Evolutionary conservation across 352 stramenopile genomes (phyloP), one percentile per base, ranked within the genome.

Genomic region (Aphanomyces stellatus): DNA sequence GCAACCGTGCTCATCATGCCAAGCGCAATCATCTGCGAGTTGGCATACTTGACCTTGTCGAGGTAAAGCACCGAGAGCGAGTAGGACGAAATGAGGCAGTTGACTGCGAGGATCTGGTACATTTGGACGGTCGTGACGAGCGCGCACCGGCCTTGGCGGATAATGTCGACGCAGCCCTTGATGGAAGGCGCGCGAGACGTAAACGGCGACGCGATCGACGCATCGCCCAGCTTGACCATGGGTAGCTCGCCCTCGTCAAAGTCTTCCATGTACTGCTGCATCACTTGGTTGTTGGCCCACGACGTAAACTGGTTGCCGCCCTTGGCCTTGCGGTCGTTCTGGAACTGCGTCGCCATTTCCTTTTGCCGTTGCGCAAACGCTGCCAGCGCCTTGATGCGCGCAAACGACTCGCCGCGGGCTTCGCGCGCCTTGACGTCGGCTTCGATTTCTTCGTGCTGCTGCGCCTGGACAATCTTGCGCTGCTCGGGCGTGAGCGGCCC

Each of bases 121-220:
- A 98, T 97, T 80, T 99, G 96, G 73, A 99, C 95, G 49, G 98
- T 99, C 19, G 95, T 99, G 15, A 99, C 96, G n/a, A 99, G 80
- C 31, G 98, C 99, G 65, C 98, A 99, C 41, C 98, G 87, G 8
- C 98, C 98, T 70, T 99, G 97, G 34, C 97, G 92, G 65, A 99
- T 90, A 51, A 99, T 97, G 65, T 98, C 90, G 19, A 99, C 92
- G 57, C 85, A 95, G 27, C 84, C 80, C 75, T 90, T 91, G 65
- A 96, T 94, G 3, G 85, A 94, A 71, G 96, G 83, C 76, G 97
- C 77, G 81, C 92, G 77, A 42, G 93, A 97, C 8, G 98, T 99
- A 74, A 99, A 99, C 0, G 98, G 98, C 65, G 97, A 99, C 28
- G 98, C 98, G 51, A 99, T 98, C 34, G 95, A 99, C 3, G 98